A percentile compares a stretch with the other conserved stretches of the same genome.
phyloP scores from a whole-genome alignment of 179 eudicot species.

The Carnegiea gigantea region DNA sequence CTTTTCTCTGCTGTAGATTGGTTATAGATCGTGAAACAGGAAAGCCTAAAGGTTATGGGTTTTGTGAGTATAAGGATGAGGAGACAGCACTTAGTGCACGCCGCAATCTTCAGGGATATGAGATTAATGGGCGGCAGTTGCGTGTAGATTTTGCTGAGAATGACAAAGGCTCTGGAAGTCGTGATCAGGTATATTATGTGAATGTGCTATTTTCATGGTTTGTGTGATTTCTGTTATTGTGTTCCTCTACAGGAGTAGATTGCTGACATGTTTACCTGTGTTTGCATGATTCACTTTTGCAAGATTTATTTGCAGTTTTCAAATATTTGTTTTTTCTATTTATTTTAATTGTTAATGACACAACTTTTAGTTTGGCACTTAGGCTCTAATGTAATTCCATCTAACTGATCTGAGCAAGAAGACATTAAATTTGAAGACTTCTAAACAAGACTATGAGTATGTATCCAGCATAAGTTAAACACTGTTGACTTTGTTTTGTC shows the following conservation, averaged over 20 bases:
- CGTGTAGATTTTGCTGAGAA: slow-evolving; percentile 99
- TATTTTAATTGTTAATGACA: background rate
- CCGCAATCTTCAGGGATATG: slow-evolving; percentile 95
- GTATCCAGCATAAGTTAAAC: background rate
- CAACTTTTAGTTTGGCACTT: background rate
- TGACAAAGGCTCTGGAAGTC: slow-evolving; percentile 80
- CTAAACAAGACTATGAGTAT: background rate
- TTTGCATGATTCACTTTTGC: background rate
- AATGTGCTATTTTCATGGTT: background rate
- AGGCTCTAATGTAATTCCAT: background rate
- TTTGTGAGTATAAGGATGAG: slow-evolving; percentile 96
- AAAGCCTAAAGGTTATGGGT: slow-evolving; percentile 99
- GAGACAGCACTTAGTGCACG: slow-evolving; percentile 99
- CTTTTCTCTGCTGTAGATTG: slow-evolving; percentile 49
- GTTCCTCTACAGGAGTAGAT: background rate
- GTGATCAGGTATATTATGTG: slow-evolving; percentile 58
- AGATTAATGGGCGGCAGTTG: slow-evolving; percentile 92
- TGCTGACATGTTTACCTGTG: background rate
- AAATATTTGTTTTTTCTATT: background rate
- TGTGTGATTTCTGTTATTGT: background rate
- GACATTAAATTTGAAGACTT: background rate
- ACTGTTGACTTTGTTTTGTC: background rate
- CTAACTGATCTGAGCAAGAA: background rate
- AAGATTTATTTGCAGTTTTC: background rate
- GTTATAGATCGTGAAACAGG: slow-evolving; percentile 98